Conservation (phyloP, 1,284 basidiomycete genomes). For the Trametes hirsuta region DNA sequence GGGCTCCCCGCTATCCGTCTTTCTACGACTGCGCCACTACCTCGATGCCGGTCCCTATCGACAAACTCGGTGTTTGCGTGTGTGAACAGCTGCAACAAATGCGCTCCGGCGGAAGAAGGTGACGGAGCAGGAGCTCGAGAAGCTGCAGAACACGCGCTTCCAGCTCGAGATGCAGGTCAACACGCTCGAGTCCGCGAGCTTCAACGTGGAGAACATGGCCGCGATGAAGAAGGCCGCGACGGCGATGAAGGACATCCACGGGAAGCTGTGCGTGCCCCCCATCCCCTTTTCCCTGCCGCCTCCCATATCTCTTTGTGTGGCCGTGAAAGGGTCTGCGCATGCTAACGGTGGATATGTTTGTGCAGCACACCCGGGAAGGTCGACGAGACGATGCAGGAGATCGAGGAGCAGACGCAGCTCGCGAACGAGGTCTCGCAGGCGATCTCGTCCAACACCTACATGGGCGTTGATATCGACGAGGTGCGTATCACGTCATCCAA, state of each 20-base stretch:
- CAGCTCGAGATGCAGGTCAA: conserved; percentile 98
- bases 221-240: conserved; percentile 97
- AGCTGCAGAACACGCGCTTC: conserved; percentile 84
- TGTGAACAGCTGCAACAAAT: conserved; percentile 71
- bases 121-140: conserved; percentile 87
- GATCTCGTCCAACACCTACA: conserved; percentile 81
- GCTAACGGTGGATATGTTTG: background rate
- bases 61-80: background rate
- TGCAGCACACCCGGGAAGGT: conserved; percentile 89
- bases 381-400: conserved; percentile 88
- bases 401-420: conserved; percentile 92
- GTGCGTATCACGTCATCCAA: conserved; percentile 44
- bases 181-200: conserved; percentile 96
- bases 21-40: background rate
- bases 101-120: conserved; percentile 97
- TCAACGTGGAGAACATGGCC: conserved; percentile 97
- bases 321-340: background rate
- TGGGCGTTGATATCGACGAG: conserved; percentile 74
- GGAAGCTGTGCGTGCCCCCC: conserved; percentile 72
- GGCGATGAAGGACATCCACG: conserved; percentile 92
- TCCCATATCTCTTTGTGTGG: background rate
- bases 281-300: conserved; percentile 2
- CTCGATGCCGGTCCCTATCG: background rate
- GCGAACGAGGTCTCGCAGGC: conserved; percentile 96
- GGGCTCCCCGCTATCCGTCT: background rate